Evolutionary conservation across 495 filamentous ascomycete species (phyloP), one percentile per base, ranked within the genome.

Genomic region (Friedmanniomyces simplex): DNA sequence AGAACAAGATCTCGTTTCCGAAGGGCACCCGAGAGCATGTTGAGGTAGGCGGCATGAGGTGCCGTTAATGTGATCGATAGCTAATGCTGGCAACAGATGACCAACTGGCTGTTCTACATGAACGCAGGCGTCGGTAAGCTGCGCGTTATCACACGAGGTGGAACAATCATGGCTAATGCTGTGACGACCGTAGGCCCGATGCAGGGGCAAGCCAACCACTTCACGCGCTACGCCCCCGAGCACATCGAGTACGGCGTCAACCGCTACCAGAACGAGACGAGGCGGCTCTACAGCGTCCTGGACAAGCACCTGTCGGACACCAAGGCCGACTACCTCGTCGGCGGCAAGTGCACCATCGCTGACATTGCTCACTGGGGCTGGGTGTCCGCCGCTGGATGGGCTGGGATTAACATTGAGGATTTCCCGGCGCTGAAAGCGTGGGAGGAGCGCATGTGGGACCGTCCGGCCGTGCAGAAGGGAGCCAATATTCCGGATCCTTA

Each of bases 191-290:
- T 6, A 43, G 91, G 90, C 1, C 91, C 91, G 12, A 95, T 95
- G 89, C 90, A 96, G 68, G 89, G 89, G 4, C 89, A 96, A 69
- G 82, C 89, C 5, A 94, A 95, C 72, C 91, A 96, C 69, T 96
- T 96, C 72, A 72, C 36, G 6, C 82, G 88, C 66, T 95, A 93
- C 63, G 89, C 90, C 8, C 88, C 91, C 3, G 88, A 93, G 69
- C 85, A 79, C 68, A 90, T 95, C 65, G 74, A 85, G 61, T 96
- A 96, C 71, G 89, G 85, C 52, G 81, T 94, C 57, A 81, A 84
- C 57, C 82, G 91, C 22, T 96, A 95, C 72, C 74, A 77, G 60
- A 86, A 84, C 61, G 91, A 96, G 72, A 86, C 87, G 0, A 76
- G 82, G 7, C 82, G 91, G 0, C 77, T 96, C 18, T 96, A 94